phyloP scores from a whole-genome alignment of 2,329 filamentous ascomycete species.

The Colletotrichum incanum region DNA sequence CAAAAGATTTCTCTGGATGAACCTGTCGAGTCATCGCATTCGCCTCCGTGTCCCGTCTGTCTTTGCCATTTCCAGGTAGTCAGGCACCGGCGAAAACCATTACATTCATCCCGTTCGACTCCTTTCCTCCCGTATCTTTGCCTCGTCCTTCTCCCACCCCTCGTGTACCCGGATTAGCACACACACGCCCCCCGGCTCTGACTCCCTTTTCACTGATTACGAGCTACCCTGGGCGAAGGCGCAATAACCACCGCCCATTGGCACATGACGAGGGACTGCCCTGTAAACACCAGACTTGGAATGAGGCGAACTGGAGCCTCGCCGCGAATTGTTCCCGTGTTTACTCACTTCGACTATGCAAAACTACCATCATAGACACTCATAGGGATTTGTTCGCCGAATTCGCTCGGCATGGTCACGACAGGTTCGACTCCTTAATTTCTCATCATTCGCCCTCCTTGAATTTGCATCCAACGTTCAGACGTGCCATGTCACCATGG shows the following conservation, averaged over 20 bases:
- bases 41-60: constrained; percentile 25
- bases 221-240: constrained; percentile 35
- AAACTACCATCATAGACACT: constrained; percentile 4
- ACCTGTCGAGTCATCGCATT: constrained; percentile 28
- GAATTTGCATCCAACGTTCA: constrained; percentile 24
- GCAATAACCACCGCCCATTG: constrained; percentile 36
- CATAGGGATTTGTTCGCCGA: constrained; percentile 29
- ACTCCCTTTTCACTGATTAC: constrained; percentile 17
- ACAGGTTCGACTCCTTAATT: constrained; percentile 1
- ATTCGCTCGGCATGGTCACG: constrained; percentile 17
- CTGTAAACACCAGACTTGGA: constrained; percentile 40
- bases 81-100: constrained; percentile 9
- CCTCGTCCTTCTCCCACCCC: constrained; percentile 21
- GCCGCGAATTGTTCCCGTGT: constrained; percentile 24
- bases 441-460: constrained; percentile 10
- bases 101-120: constrained; percentile 9
- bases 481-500: constrained; percentile 33
- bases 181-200: constrained; percentile 19
- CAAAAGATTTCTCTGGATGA: constrained; percentile 5
- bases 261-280: constrained; percentile 41
- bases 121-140: constrained; percentile 18
- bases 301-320: constrained; percentile 42
- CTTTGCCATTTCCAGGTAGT: constrained; percentile 11
- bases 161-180: constrained; percentile 24
- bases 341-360: constrained; percentile 33